Evolutionary conservation across 768 basidiomycete genomes (phyloP), one percentile per base, ranked within the genome.

Genomic region (Lentinula guzmanii): DNA sequence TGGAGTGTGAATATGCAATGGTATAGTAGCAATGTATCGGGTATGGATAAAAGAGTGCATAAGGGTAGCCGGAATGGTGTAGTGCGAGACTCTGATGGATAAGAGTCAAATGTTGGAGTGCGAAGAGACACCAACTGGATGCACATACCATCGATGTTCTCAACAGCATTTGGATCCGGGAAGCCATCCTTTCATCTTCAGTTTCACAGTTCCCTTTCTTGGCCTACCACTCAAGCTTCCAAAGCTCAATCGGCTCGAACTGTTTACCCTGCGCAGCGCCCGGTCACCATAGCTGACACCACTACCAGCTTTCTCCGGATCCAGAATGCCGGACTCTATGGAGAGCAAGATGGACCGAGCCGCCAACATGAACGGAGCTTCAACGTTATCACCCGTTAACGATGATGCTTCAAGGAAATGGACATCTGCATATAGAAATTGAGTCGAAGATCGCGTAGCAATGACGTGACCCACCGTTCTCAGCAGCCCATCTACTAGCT

Each of bases 251-350:
- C 91, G 85, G 68, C 91, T 93, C n/a, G 90, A 90, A 71, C 91
- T 93, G 64, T 89, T 94, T 35, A 98, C 93, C 68, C 96, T 82
- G 61, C 94, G 83, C 35, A 98, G 79, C 24, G 94, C 91, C 62
- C 97, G 83, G 72, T 98, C 97, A 8, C 97, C 97, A 70, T 97
- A 99, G 68, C 91, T 93, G 50, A 99, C 94, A 21, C 97, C 97
- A 63, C 92, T 95, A 1, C 94, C 96, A 15, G 92, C 85, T 70
- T 91, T 90, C 75, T 98, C 95, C 45, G 96, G 96, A 73, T 98
- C 93, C 42, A 98, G 81, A 15, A 80, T 79, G 31, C 94, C 95
- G 15, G 92, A 90, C 74, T 98, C 95, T 67, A 98, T 94, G 21
- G 92, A 85, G 24, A 95, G 80, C 59, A 98, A 79, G 65, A 97